These are phyloP conservation scores for Trichoderma brevicompactum DNA, from an alignment of 2,329 filamentous ascomycete species.

Conservation along the genomic window DNA sequence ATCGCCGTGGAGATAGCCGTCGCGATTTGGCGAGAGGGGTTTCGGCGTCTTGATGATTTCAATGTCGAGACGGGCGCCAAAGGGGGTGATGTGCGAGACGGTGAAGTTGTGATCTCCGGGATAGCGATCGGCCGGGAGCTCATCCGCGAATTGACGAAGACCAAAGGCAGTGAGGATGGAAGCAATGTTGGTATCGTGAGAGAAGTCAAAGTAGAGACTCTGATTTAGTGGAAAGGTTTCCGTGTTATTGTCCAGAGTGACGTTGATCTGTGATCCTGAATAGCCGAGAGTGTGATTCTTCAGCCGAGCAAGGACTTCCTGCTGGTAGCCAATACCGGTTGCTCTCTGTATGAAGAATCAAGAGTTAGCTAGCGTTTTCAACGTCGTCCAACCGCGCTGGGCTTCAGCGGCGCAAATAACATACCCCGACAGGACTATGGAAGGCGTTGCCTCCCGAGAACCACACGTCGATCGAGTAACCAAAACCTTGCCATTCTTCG, in stretches of 20 bases:
- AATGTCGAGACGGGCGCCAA: constrained; percentile 73
- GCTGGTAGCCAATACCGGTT: constrained; percentile 73
- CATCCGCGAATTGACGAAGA: constrained; percentile 67
- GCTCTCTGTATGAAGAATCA: constrained; percentile 53
- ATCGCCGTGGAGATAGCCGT: constrained; percentile 55
- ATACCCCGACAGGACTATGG: constrained; percentile 64
- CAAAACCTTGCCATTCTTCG: constrained; percentile 73
- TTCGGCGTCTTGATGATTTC: constrained; percentile 71
- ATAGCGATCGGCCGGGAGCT: constrained; percentile 60
- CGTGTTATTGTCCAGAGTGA: constrained; percentile 69
- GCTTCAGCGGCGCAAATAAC: constrained; percentile 31
- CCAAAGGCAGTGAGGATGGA: constrained; percentile 74
- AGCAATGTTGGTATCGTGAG: constrained; percentile 75
- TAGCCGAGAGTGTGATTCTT: constrained; percentile 67
- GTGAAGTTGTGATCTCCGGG: constrained; percentile 65
- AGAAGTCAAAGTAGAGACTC: constrained; percentile 76
- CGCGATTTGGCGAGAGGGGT: constrained; percentile 61
- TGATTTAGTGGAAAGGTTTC: constrained; percentile 76
- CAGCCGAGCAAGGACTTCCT: constrained; percentile 73
- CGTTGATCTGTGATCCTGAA: constrained; percentile 65
- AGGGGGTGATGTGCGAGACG: constrained; percentile 70
- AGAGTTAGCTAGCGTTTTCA: constrained; percentile 3
- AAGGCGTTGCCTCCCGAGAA: constrained; percentile 68
- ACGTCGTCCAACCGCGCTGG: not conserved
- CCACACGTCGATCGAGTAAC: constrained; percentile 69